These are phyloP conservation scores for Monosporascus sp. DNA, from an alignment of 2,329 filamentous ascomycete genomes.

Conservation along the genomic window DNA sequence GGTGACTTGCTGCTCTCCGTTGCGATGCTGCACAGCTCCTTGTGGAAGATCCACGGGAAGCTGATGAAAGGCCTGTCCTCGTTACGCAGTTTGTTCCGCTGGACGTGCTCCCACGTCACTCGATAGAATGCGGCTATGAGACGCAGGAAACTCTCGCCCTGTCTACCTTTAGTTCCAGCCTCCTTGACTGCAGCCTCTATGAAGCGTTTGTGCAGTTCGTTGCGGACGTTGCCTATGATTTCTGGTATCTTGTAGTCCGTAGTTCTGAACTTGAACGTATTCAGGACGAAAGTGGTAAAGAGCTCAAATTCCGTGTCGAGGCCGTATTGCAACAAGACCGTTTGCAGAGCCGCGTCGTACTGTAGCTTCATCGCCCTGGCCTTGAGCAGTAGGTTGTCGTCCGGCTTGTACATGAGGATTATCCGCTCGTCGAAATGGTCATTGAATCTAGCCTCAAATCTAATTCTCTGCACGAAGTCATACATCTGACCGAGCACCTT, in stretches of 20 bases:
- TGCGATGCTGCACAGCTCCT: conserved; percentile 65
- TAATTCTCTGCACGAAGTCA: conserved; percentile 61
- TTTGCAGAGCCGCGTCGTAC: conserved; percentile 72
- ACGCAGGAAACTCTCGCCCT: conserved; percentile 55
- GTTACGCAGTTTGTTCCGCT: conserved; percentile 48
- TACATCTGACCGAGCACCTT: conserved; percentile 78
- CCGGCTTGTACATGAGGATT: conserved; percentile 53
- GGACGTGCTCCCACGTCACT: conserved; percentile 68
- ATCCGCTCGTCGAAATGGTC: conserved; percentile 72
- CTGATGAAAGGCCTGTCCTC: conserved; percentile 74
- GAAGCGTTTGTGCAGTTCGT: conserved; percentile 63
- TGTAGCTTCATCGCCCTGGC: conserved; percentile 64
- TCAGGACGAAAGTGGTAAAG: conserved; percentile 79
- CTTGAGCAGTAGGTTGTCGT: conserved; percentile 47
- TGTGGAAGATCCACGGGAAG: conserved; percentile 87
- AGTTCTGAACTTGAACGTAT: conserved; percentile 61
- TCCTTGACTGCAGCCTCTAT: conserved; percentile 59
- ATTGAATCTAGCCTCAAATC: conserved; percentile 69
- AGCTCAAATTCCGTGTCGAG: conserved; percentile 88
- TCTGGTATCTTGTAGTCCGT: conserved; percentile 83
- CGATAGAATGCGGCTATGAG: conserved; percentile 87
- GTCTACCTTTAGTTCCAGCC: conserved; percentile 46
- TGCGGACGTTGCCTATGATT: conserved; percentile 65
- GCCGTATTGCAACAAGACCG: conserved; percentile 79
- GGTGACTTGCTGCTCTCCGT: too few relatives aligned